Evolutionary conservation across 2,329 filamentous ascomycete genomes (phyloP), one percentile per base, ranked within the genome.

Genomic region (Monosporascus sp.): DNA sequence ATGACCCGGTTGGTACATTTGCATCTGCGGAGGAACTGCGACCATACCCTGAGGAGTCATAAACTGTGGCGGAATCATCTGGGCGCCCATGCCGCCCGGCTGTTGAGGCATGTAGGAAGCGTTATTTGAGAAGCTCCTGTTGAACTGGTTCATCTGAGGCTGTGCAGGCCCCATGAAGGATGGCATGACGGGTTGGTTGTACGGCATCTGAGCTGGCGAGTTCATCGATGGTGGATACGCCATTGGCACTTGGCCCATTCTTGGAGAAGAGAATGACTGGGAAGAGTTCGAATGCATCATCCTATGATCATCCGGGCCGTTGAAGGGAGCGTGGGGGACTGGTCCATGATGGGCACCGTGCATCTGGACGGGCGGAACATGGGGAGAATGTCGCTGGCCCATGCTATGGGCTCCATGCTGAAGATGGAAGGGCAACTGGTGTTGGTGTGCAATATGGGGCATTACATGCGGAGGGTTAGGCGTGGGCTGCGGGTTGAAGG

Each of bases 281-380:
- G 85, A 85, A 24, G 89, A 91, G 60, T 86, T 91, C 6, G 86
- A 88, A 53, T 89, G 89, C 73, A 94, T 88, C 89, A 97, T 96
- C 49, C 91, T 84, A 65, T 92, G 89, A 54, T 91, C 88, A 60
- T 96, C 92, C 60, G 85, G 84, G 54, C 84, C 85, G 62, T 86
- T 89, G 60, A 85, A 88, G 3, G 82, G 80, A 17, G 79, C 79
- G 50, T 83, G 82, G 42, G 84, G 81, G 6, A 80, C 81, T 58
- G 87, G 87, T 4, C 73, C 76, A 62, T 91, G 89, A 53, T 88
- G 87, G 55, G 86, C 85, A 25, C 80, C 81, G 62, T 90, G 88
- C 70, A 90, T 85, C 63, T 88, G 88, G 68, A 91, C 89, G 18
- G 87, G 84, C 20, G 86, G 84, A 65, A 91, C 89, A 54, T 91